phyloP scores from a whole-genome alignment of 805 yeast genomes.

The Barnettozyma vustinii region DNA sequence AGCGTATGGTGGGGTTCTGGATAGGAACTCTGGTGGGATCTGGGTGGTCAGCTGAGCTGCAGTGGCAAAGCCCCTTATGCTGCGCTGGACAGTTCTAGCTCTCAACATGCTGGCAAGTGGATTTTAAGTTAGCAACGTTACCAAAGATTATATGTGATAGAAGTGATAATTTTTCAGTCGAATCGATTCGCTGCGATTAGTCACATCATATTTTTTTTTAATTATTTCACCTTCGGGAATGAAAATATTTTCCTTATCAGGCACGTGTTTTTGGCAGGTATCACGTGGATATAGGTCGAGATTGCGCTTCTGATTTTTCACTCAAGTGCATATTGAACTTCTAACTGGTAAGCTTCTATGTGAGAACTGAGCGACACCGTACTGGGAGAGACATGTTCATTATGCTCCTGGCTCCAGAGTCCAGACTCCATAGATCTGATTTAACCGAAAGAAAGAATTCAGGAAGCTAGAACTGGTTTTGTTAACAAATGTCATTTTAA shows the following conservation, averaged over 20 bases:
- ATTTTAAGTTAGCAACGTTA: neutral
- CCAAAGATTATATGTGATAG: neutral
- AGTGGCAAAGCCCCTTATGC: constrained; percentile 21
- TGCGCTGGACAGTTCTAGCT: neutral
- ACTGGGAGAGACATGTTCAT: no score
- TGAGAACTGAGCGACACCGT: no score
- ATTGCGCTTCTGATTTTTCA: no score
- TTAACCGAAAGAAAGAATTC: no score
- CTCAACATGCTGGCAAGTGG: neutral
- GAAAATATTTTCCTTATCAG: constrained; percentile 1
- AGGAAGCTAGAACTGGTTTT: no score
- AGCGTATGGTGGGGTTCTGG: constrained; percentile 86
- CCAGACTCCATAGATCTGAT: no score
- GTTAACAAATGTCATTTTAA: no score
- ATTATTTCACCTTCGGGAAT: neutral
- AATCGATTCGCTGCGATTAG: constrained; percentile 1
- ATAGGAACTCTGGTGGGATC: constrained; percentile 51
- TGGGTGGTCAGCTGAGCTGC: constrained; percentile 20
- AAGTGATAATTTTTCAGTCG: neutral
- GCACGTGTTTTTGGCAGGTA: constrained; percentile 1
- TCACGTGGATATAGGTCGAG: neutral
- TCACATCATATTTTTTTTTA: neutral
- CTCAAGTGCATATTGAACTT: no score
- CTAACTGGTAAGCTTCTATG: no score
- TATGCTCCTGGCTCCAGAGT: no score